Base-by-base conservation (phyloP, 1,139 yeast species). In the Martiniozyma asiatica region DNA sequence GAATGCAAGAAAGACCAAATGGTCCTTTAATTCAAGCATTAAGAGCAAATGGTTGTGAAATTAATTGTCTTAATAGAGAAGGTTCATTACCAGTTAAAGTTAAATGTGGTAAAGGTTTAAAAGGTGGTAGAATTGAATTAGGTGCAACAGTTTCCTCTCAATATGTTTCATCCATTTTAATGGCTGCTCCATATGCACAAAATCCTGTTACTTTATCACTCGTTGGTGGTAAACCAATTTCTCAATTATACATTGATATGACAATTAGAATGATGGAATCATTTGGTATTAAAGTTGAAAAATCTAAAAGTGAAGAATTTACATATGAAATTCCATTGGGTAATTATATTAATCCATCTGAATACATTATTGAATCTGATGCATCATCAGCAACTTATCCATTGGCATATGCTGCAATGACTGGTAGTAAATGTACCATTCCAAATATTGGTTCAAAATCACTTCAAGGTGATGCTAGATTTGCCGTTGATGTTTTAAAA, bases 311-410 rank as follows among this genome's bases (percentile, higher is more conserved):
- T 18, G 89, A 82, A 52, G 74, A 68, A 20, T 67, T 81, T 60
- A 84, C 96, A 22, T 89, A 89, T 56, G 80, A 77, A 50, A 84
- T 89, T 53, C 98, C 98, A 31, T 69, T 69, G 47, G 96, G 87
- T 3, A 58, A 63, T 16, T 89, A 92, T 53, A 57, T 55, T 26
- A 84, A 87, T 41, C 99, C 99, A 13, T 40, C 63, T 3, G 89
- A 77, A 45, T 89, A 89, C 48, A 81, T 79, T 21, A 73, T 89
- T 42, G 99, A 89, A 56, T 81, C 95, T 8, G 99, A 89, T 57
- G 99, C 99, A n/a, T 84, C 96, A 16, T 82, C 96, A 14, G 97
- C 98, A 1, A 92, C 98, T 9, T 89, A 89, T 49, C 98, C 99
- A 26, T 66, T 89, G 43, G 98, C 98, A 0, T 82, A 80, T 59